Conservation (phyloP, 1,139 yeast species). For the Hyphopichia wangnamkhiaoensis region DNA sequence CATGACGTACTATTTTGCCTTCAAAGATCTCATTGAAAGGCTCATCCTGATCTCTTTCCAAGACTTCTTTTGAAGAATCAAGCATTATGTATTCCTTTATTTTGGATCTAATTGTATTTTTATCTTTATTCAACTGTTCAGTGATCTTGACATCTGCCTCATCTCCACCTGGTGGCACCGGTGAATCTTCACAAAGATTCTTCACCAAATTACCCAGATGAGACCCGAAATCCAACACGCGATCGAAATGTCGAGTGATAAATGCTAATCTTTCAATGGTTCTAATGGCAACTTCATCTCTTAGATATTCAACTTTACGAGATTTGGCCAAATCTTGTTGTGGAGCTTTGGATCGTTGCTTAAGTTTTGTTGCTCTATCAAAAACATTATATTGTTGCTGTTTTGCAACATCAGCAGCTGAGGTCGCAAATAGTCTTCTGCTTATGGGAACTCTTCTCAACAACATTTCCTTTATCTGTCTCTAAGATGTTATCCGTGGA, state of each 20-base stretch:
- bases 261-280: constrained; percentile 77
- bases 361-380: constrained; percentile 59
- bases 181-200: constrained; percentile 34
- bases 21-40: constrained; percentile 38
- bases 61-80: constrained; percentile 58
- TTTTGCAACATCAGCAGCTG: constrained; percentile 20
- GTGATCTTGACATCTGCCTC: constrained; percentile 29
- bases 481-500: neutral
- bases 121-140: constrained; percentile 52
- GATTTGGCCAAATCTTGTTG: constrained; percentile 46
- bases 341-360: constrained; percentile 59
- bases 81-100: constrained; percentile 64
- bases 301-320: constrained; percentile 67
- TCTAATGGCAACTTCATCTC: constrained; percentile 72
- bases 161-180: constrained; percentile 25
- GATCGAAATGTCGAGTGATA: constrained; percentile 62
- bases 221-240: constrained; percentile 71
- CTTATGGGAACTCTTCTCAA: neutral
- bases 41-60: constrained; percentile 49
- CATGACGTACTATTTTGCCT: constrained; percentile 47
- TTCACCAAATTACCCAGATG: constrained; percentile 63
- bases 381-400: constrained; percentile 57
- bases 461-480: neutral
- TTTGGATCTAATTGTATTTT: constrained; percentile 49
- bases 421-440: constrained; percentile 25